These are phyloP conservation scores for Rhinocladiella similis DNA, from an alignment of 2,329 filamentous ascomycete genomes.

Conservation along the genomic window DNA sequence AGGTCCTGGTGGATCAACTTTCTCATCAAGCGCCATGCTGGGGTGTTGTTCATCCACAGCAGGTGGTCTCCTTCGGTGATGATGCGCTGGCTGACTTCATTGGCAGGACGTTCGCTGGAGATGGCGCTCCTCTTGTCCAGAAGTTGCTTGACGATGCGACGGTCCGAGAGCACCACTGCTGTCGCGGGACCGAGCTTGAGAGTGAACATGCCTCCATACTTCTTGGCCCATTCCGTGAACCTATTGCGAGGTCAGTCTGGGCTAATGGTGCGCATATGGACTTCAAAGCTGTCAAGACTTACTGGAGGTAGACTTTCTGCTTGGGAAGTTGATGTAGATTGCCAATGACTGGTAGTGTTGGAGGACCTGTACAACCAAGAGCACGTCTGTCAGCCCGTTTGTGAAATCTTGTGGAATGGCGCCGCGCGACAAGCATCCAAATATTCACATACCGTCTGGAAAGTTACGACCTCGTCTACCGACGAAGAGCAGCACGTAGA, in stretches of 20 bases:
- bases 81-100: constrained; percentile 14
- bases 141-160: constrained; percentile 42
- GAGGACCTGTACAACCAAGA: constrained; percentile 34
- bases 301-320: constrained; percentile 34
- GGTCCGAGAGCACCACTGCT: constrained; percentile 43
- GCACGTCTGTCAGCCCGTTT: not conserved
- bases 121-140: constrained; percentile 46
- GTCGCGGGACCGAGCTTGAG: constrained; percentile 45
- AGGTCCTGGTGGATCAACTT: constrained; percentile 47
- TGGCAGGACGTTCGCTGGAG: constrained; percentile 44
- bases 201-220: constrained; percentile 44
- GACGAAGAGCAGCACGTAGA: constrained; percentile 5
- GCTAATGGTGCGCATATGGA: no score
- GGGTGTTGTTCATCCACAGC: constrained; percentile 22
- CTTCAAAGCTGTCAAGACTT: not conserved
- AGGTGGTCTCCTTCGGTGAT: constrained; percentile 23
- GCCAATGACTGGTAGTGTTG: constrained; percentile 47
- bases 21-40: constrained; percentile 30
- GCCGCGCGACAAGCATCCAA: no score
- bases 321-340: constrained; percentile 47
- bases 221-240: constrained; percentile 45
- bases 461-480: constrained; percentile 10
- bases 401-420: no score
- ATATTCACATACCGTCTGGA: not conserved
- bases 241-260: constrained; percentile 28